Evolutionary conservation across 768 basidiomycete species (phyloP).

Genomic region (Rhodotorula paludigena): DNA sequence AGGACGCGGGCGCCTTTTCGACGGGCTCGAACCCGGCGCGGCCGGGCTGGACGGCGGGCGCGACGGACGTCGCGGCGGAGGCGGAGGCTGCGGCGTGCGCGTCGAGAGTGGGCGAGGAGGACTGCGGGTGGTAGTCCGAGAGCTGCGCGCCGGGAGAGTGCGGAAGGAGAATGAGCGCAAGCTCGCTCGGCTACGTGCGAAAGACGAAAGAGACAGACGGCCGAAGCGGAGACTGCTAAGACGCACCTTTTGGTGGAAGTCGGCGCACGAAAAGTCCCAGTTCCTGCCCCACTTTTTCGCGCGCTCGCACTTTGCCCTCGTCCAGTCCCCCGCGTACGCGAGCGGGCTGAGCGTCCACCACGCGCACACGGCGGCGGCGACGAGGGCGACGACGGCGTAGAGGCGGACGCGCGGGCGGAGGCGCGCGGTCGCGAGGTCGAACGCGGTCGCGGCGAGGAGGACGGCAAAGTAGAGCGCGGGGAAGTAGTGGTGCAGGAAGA

Average conservation of each 20-base stretch:
- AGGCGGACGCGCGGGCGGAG: conserved; percentile 77
- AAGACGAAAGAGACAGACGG: not conserved
- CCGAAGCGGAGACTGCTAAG: not conserved
- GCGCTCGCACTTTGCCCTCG: conserved; percentile 65
- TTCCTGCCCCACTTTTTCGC: conserved; percentile 76
- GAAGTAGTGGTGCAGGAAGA: conserved; percentile 97
- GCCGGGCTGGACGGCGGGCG: conserved; percentile 17
- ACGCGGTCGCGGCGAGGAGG: conserved; percentile 66
- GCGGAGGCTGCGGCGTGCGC: not conserved
- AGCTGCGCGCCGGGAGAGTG: not conserved
- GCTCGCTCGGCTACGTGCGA: no score
- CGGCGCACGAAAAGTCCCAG: conserved; percentile 85
- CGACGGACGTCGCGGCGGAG: conserved; percentile 1
- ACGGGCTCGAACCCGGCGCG: conserved; percentile 20
- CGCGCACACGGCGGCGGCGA: conserved; percentile 59
- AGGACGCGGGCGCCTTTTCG: conserved; percentile 19
- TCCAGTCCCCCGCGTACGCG: conserved; percentile 81
- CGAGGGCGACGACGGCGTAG: conserved; percentile 64
- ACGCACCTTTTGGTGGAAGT: conserved; percentile 29
- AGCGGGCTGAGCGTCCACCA: conserved; percentile 75
- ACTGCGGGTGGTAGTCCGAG: conserved; percentile 26
- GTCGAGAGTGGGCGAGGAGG: not conserved
- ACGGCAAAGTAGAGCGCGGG: conserved; percentile 88
- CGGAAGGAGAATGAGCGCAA: not conserved
- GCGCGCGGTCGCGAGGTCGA: conserved; percentile 77